These are phyloP conservation scores for Chlamydomonas sp. DNA, from an alignment of 139 green algal species.

Conservation along the genomic window DNA sequence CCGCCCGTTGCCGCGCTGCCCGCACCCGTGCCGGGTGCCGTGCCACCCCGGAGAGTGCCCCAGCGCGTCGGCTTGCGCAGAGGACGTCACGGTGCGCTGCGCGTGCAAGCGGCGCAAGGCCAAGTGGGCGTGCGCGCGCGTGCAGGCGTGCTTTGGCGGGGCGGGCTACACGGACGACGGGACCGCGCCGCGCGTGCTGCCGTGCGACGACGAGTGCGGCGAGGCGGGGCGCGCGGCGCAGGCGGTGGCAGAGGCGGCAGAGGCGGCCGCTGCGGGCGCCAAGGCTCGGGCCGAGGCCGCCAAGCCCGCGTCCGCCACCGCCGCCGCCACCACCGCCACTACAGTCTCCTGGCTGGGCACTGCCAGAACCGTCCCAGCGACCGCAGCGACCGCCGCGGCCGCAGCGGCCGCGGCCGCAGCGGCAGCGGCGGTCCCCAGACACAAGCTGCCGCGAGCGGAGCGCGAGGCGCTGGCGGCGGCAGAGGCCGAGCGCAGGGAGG, in stretches of 20 bases:
- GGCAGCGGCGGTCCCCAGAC: background rate
- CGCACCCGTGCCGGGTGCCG: conserved; percentile 45
- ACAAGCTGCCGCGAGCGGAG: conserved; percentile 15
- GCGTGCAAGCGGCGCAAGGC: conserved; percentile 50
- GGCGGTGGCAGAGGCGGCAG: background rate
- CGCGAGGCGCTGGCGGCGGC: background rate
- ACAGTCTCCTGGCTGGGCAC: background rate
- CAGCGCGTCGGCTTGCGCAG: conserved; percentile 27
- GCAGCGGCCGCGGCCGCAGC: background rate
- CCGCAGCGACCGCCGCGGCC: background rate
- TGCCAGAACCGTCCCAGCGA: background rate
- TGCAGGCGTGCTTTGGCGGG: conserved; percentile 29
- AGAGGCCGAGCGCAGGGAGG: conserved; percentile 1
- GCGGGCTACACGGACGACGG: conserved; percentile 27
- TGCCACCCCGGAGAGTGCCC: conserved; percentile 64
- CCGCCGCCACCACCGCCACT: too few relatives aligned
- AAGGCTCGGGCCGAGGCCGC: background rate
- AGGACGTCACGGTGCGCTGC: conserved; percentile 61
- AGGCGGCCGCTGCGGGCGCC: background rate
- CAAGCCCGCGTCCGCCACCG: too few relatives aligned
- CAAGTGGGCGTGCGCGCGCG: conserved; percentile 50
- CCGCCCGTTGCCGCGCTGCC: conserved; percentile 43
- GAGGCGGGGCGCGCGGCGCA: background rate
- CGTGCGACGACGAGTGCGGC: conserved; percentile 47
- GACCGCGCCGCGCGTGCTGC: conserved; percentile 43